Conservation (phyloP, 2,329 filamentous ascomycete genomes). For the Aspergillus aculeatus region DNA sequence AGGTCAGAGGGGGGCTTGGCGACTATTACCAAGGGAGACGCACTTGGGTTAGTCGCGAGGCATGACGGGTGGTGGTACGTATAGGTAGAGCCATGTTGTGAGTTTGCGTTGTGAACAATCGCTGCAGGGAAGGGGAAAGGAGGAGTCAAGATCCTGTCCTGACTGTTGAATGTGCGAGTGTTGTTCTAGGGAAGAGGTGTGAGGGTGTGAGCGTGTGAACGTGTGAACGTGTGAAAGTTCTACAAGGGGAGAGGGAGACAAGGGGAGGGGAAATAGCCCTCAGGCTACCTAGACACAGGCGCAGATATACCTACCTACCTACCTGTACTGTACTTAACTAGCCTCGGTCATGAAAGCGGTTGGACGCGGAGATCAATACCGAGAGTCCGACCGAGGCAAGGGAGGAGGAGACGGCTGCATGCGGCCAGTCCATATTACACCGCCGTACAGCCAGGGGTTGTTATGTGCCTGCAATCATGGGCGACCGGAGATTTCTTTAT, state of each 20-base stretch:
- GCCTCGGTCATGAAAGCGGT: constrained; percentile 2
- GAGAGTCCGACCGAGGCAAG: constrained; percentile 16
- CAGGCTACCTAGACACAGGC: neutral
- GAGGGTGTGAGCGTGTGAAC: neutral
- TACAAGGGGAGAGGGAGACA: neutral
- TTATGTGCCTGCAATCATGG: neutral
- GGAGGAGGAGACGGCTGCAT: constrained; percentile 23
- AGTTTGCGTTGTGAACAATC: constrained; percentile 8
- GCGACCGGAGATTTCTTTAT: neutral
- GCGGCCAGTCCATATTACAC: constrained; percentile 6
- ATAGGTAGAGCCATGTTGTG: constrained; percentile 25
- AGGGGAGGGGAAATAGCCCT: neutral
- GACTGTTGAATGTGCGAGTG: neutral
- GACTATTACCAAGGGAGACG: neutral
- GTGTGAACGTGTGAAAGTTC: neutral
- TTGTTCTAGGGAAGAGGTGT: constrained; percentile 6
- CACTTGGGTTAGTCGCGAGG: constrained; percentile 40
- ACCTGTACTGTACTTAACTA: neutral
- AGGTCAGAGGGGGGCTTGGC: neutral
- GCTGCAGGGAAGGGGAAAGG: neutral
- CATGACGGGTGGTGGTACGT: constrained; percentile 38
- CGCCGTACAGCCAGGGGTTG: neutral
- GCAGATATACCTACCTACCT: neutral
- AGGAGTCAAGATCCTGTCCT: neutral
- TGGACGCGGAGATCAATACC: constrained; percentile 19